Conservation (phyloP, 2,329 filamentous ascomycete species). For the Aspergillus brasiliensis region DNA sequence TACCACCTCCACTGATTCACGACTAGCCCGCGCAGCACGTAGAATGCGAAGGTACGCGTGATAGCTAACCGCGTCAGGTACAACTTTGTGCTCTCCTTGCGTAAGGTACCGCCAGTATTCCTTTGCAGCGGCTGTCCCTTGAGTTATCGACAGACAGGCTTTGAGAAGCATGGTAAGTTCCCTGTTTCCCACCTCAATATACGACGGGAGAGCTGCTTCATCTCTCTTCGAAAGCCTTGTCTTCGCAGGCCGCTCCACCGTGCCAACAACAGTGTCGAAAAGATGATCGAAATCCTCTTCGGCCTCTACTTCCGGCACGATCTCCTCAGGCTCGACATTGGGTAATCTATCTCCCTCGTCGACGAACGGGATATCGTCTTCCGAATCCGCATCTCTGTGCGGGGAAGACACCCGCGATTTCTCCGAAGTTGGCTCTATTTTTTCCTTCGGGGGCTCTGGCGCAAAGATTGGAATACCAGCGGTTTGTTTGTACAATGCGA, state of each 20-base stretch:
- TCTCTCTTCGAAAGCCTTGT: slow-evolving; percentile 1
- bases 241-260: neutral
- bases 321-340: slow-evolving; percentile 24
- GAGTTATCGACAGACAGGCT: slow-evolving; percentile 60
- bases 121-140: slow-evolving; percentile 63
- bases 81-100: slow-evolving; percentile 55
- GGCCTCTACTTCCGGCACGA: slow-evolving; percentile 24
- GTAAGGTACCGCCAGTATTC: slow-evolving; percentile 79
- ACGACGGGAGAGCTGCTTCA: slow-evolving; percentile 26
- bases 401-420: neutral
- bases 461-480: slow-evolving; percentile 66
- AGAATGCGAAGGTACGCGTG: slow-evolving; percentile 68
- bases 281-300: slow-evolving; percentile 33
- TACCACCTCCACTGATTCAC: slow-evolving; percentile 62
- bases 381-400: neutral
- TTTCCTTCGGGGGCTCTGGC: slow-evolving; percentile 24
- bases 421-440: neutral
- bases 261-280: slow-evolving; percentile 38
- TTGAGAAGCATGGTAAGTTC: slow-evolving; percentile 70
- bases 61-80: slow-evolving; percentile 73
- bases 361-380: slow-evolving; percentile 35
- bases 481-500: slow-evolving; percentile 77
- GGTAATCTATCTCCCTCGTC: slow-evolving; percentile 25
- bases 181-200: slow-evolving; percentile 53
- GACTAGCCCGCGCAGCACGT: slow-evolving; percentile 66